These are phyloP conservation scores for Yamadazyma kitorensis DNA, from an alignment of 805 yeast genomes.

Conservation along the genomic window DNA sequence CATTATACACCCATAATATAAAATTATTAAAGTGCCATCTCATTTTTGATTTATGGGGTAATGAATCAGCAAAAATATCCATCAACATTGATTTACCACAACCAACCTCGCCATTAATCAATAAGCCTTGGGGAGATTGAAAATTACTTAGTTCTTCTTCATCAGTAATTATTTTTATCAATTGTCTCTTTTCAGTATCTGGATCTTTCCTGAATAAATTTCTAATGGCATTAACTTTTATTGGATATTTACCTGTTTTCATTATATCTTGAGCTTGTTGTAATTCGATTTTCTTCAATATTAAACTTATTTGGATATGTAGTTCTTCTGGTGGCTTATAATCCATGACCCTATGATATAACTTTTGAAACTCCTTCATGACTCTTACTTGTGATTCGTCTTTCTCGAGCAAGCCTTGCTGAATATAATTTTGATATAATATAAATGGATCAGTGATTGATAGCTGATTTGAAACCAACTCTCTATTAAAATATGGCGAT, in stretches of 20 bases:
- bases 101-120: conserved; percentile 67
- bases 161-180: conserved; percentile 52
- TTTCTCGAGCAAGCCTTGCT: conserved; percentile 47
- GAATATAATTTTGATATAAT: conserved; percentile 52
- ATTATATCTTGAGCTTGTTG: conserved; percentile 24
- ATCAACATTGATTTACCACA: conserved; percentile 73
- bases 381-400: conserved; percentile 63
- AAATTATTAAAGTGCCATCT: conserved; percentile 73
- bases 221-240: conserved; percentile 13
- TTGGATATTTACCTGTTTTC: conserved; percentile 3
- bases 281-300: conserved; percentile 32
- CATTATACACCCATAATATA: conserved; percentile 63
- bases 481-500: no score
- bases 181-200: conserved; percentile 30
- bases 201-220: conserved; percentile 30
- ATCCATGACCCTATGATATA: conserved; percentile 55
- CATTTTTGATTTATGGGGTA: conserved; percentile 62
- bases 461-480: conserved; percentile 14
- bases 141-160: conserved; percentile 57
- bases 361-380: conserved; percentile 59
- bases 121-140: conserved; percentile 62
- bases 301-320: conserved; percentile 40
- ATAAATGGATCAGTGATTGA: conserved; percentile 62
- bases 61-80: conserved; percentile 65
- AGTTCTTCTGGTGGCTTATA: conserved; percentile 55